Evolutionary conservation across 1,139 yeast species (phyloP).

Genomic region (Kodamaea arcana): DNA sequence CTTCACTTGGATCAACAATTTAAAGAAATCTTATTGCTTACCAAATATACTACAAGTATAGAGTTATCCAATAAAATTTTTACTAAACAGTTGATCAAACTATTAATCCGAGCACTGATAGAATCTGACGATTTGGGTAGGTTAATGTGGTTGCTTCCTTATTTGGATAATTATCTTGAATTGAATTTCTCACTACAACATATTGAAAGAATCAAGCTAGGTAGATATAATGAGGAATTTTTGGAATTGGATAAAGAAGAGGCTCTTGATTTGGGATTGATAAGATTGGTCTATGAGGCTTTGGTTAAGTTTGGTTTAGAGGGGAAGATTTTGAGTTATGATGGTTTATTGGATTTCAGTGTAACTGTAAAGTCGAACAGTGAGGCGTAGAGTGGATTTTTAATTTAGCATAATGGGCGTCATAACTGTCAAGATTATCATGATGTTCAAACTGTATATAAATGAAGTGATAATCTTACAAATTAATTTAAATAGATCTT

Average conservation of each 20-base stretch:
- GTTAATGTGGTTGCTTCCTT: slow-evolving; percentile 37
- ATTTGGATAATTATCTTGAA: slow-evolving; percentile 28
- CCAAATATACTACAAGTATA: slow-evolving; percentile 7
- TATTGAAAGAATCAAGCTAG: slow-evolving; percentile 5
- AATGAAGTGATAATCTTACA: too few species aligned
- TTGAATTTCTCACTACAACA: slow-evolving; percentile 4
- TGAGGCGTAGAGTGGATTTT: too few species aligned
- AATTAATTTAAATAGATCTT: too few species aligned
- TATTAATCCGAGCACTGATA: slow-evolving; percentile 24
- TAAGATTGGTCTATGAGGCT: slow-evolving; percentile 9
- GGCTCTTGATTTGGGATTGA: slow-evolving; percentile 10
- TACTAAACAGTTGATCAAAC: slow-evolving; percentile 21
- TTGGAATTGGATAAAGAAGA: not conserved
- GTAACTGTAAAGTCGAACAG: not conserved
- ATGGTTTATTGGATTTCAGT: slow-evolving; percentile 7
- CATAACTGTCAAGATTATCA: too few species aligned
- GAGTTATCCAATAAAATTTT: slow-evolving; percentile 19
- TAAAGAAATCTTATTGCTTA: slow-evolving; percentile 3
- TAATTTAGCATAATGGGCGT: too few species aligned
- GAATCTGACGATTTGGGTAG: slow-evolving; percentile 34
- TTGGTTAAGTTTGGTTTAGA: slow-evolving; percentile 15
- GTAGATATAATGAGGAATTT: slow-evolving; percentile 6
- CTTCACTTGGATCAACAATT: slow-evolving; percentile 5
- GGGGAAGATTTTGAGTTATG: slow-evolving; percentile 14
- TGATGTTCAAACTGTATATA: too few species aligned